Percentiles rank a stretch among this genome's conserved stretches.
These are phyloP conservation scores for Amanita thiersii DNA, from an alignment of 768 basidiomycete species.

Conservation along the genomic window DNA sequence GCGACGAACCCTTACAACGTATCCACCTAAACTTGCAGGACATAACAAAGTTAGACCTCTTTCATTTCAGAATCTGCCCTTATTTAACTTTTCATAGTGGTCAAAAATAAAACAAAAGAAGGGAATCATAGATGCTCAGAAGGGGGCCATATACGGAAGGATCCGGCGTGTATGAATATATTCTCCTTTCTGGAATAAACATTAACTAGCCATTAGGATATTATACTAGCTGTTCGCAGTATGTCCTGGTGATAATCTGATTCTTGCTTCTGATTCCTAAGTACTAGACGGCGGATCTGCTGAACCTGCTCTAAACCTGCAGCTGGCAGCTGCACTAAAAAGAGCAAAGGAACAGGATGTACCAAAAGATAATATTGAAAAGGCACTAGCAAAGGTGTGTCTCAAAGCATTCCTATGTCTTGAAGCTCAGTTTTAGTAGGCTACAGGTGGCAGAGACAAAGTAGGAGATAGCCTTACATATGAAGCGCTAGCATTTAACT, in stretches of 20 bases:
- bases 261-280: slow-evolving; percentile 4
- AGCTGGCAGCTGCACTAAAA: slow-evolving; percentile 47
- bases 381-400: slow-evolving; percentile 46
- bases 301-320: slow-evolving; percentile 45
- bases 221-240: slow-evolving; percentile 55
- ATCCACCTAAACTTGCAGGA: slow-evolving; percentile 18
- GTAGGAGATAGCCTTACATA: slow-evolving; percentile 45
- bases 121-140: slow-evolving; percentile 54
- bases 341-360: slow-evolving; percentile 49
- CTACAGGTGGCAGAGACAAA: slow-evolving; percentile 36
- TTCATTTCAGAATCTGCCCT: background rate
- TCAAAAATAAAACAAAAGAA: slow-evolving; percentile 72
- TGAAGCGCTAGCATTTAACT: slow-evolving; percentile 50
- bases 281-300: slow-evolving; percentile 45
- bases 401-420: background rate
- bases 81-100: slow-evolving; percentile 36
- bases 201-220: slow-evolving; percentile 36
- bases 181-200: background rate
- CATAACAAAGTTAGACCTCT: slow-evolving; percentile 31
- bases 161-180: slow-evolving; percentile 39
- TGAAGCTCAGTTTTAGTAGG: slow-evolving; percentile 22
- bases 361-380: slow-evolving; percentile 64
- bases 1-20: slow-evolving; percentile 14
- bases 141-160: slow-evolving; percentile 48
- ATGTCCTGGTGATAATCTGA: slow-evolving; percentile 13